These are phyloP conservation scores for Boletus huronensis DNA, from an alignment of 768 basidiomycete genomes.

Conservation along the genomic window DNA sequence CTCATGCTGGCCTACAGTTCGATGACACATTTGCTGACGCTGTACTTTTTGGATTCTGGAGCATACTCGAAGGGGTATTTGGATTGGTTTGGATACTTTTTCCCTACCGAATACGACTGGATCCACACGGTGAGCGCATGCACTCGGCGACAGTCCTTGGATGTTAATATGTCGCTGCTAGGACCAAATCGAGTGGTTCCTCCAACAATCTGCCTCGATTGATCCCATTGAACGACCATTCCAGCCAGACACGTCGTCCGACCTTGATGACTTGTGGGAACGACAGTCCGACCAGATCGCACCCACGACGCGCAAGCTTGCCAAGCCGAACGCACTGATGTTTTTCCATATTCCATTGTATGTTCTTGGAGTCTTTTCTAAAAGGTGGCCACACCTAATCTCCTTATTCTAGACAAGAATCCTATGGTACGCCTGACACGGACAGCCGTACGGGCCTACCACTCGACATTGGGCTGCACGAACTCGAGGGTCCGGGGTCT, in stretches of 20 bases:
- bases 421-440: conserved; percentile 66
- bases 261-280: conserved; percentile 55
- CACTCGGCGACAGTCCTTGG: not conserved
- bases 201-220: conserved; percentile 75
- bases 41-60: conserved; percentile 92
- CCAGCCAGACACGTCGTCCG: conserved; percentile 60
- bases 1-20: conserved; percentile 48
- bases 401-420: conserved; percentile 54
- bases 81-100: conserved; percentile 57
- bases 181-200: conserved; percentile 90
- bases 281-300: conserved; percentile 60
- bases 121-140: conserved; percentile 55
- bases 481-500: conserved; percentile 55
- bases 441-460: conserved; percentile 54
- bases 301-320: conserved; percentile 53
- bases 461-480: conserved; percentile 68
- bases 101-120: conserved; percentile 81
- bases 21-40: conserved; percentile 80
- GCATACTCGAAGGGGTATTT: conserved; percentile 60
- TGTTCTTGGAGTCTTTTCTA: conserved; percentile 20
- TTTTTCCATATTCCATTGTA: conserved; percentile 98
- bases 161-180: not conserved
- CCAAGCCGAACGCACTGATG: conserved; percentile 94
- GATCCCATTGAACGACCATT: conserved; percentile 80
- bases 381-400: not conserved